phyloP scores from a whole-genome alignment of 2,329 filamentous ascomycete genomes.

The Colletotrichum endophyticum region DNA sequence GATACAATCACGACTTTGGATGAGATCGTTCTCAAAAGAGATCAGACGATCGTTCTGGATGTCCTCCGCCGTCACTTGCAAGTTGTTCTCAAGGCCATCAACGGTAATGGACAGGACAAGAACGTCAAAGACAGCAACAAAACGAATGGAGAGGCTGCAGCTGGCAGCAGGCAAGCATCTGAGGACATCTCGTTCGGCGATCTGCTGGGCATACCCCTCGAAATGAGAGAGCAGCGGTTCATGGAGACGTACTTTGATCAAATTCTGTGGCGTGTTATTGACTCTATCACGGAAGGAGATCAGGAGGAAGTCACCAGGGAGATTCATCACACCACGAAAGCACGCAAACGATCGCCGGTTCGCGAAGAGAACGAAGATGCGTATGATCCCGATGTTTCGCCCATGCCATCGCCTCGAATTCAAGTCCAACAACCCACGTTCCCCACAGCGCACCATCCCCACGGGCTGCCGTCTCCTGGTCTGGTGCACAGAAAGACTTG shows the following conservation, averaged over 20 bases:
- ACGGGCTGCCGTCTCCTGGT: neutral
- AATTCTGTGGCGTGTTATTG: neutral
- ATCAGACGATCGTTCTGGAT: conserved; percentile 38
- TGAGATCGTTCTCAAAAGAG: conserved; percentile 26
- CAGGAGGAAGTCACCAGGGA: neutral
- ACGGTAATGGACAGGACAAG: conserved; percentile 25
- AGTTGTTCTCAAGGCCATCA: conserved; percentile 50
- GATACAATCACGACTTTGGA: conserved; percentile 5
- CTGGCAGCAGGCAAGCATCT: neutral
- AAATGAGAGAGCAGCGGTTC: conserved; percentile 6
- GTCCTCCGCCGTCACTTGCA: conserved; percentile 56
- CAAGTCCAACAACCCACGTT: neutral
- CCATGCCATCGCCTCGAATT: neutral
- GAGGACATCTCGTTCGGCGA: neutral
- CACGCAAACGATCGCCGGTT: no score
- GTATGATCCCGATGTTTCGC: neutral
- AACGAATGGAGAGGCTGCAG: fast-evolving
- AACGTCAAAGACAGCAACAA: neutral
- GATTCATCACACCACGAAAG: neutral
- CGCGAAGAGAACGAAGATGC: no score
- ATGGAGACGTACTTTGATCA: conserved; percentile 5
- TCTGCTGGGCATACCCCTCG: neutral
- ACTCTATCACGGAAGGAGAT: neutral
- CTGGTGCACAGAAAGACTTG: neutral
- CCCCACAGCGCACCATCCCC: neutral